phyloP scores from a whole-genome alignment of 306 rosid genomes.

The Casuarina equisetifolia region DNA sequence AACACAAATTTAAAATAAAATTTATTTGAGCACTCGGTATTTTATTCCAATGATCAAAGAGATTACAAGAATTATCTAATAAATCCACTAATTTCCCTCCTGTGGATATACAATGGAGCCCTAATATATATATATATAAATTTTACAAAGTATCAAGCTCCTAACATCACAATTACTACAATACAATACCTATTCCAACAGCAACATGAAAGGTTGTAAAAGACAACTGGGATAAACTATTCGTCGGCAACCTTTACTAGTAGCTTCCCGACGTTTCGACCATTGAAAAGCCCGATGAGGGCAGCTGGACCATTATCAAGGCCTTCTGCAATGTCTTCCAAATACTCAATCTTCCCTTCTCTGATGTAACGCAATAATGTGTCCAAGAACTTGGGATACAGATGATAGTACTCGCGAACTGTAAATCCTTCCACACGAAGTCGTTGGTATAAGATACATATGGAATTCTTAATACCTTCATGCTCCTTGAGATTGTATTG shows the following conservation, averaged over 20 bases:
- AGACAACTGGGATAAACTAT: not conserved
- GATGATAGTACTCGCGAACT: constrained; percentile 34
- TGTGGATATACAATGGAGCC: too few relatives aligned
- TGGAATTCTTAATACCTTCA: constrained; percentile 50
- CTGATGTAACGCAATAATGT: not conserved
- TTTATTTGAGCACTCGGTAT: too few relatives aligned
- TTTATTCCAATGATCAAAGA: too few relatives aligned
- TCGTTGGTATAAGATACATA: constrained; percentile 32
- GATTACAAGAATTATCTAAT: too few relatives aligned
- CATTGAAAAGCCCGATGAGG: not conserved
- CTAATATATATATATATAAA: too few relatives aligned
- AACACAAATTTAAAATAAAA: too few relatives aligned
- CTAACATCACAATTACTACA: too few relatives aligned
- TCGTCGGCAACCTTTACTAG: not conserved
- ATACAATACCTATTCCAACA: not conserved
- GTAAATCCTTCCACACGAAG: constrained; percentile 52
- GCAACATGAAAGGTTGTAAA: not conserved
- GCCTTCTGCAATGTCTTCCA: not conserved
- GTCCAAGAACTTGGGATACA: not conserved
- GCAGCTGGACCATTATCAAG: too few relatives aligned
- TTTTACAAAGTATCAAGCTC: too few relatives aligned
- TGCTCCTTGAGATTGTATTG: constrained; percentile 40
- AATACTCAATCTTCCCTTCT: not conserved
- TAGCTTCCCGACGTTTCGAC: not conserved
- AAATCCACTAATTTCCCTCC: too few relatives aligned